These are phyloP conservation scores for Cyclostephanos invisitatus DNA, from an alignment of 108 stramenopile genomes.

Conservation along the genomic window DNA sequence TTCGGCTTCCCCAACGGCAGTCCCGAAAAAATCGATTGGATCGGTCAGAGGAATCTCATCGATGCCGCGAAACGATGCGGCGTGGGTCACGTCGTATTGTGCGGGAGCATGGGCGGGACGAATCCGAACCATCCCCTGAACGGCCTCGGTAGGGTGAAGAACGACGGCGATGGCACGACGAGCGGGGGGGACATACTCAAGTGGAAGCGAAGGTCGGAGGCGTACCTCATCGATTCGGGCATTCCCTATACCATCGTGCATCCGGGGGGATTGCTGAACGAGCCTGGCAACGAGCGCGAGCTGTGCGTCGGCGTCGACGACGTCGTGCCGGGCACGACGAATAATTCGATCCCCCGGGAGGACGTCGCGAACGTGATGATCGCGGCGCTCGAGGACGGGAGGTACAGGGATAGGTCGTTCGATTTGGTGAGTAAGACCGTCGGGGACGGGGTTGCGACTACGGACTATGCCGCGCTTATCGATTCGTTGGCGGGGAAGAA, in stretches of 20 bases:
- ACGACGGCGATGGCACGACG: slow-evolving; percentile 52
- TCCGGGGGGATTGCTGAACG: slow-evolving; percentile 83
- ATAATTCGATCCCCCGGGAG: slow-evolving; percentile 75
- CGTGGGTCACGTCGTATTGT: slow-evolving; percentile 70
- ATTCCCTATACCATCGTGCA: slow-evolving; percentile 86
- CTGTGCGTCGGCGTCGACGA: slow-evolving; percentile 83
- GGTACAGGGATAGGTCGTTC: slow-evolving; percentile 61
- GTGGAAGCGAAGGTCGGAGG: slow-evolving; percentile 81
- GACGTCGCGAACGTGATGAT: slow-evolving; percentile 87
- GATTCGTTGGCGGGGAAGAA: slow-evolving; percentile 59
- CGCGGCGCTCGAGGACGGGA: slow-evolving; percentile 51
- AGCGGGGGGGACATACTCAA: slow-evolving; percentile 79
- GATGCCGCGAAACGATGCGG: slow-evolving; percentile 62
- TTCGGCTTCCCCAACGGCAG: slow-evolving; percentile 68
- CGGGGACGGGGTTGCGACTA: slow-evolving; percentile 45
- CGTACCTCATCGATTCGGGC: slow-evolving; percentile 64
- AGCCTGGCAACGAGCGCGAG: slow-evolving; percentile 73
- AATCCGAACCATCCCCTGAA: slow-evolving; percentile 77
- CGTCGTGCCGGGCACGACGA: slow-evolving; percentile 54
- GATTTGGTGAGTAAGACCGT: slow-evolving; percentile 58
- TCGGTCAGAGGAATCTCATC: slow-evolving; percentile 85
- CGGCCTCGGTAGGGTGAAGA: slow-evolving; percentile 55
- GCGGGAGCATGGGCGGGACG: slow-evolving; percentile 82
- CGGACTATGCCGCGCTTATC: slow-evolving; percentile 50
- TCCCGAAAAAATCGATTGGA: slow-evolving; percentile 82